Percentiles rank a stretch among this genome's conserved stretches.
These are phyloP conservation scores for Diphasiastrum complanatum DNA, from an alignment of 83 land plant genomes.

Conservation along the genomic window DNA sequence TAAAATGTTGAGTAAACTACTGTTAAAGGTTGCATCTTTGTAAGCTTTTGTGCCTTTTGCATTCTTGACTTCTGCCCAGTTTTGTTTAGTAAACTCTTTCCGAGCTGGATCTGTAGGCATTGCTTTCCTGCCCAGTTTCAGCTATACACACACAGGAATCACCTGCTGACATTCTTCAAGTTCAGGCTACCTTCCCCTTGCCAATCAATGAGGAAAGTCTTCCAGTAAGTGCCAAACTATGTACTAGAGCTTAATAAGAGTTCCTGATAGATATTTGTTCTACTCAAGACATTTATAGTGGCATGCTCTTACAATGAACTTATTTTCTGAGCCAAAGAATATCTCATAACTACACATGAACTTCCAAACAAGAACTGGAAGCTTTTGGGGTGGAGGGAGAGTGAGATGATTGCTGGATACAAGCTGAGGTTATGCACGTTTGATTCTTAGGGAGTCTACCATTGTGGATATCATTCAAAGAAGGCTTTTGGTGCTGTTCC, in stretches of 20 bases:
- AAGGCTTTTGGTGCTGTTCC: slow-evolving; percentile 30
- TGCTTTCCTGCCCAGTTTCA: slow-evolving; percentile 22
- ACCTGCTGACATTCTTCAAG: slow-evolving; percentile 17
- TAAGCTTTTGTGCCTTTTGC: too few relatives aligned
- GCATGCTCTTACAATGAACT: neutral
- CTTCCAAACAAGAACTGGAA: too few relatives aligned
- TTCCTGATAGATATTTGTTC: too few relatives aligned
- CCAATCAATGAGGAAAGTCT: slow-evolving; percentile 17
- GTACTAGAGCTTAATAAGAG: neutral
- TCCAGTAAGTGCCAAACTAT: slow-evolving; percentile 1
- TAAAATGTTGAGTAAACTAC: too few relatives aligned
- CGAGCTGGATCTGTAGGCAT: slow-evolving; percentile 11
- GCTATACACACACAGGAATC: slow-evolving; percentile 24
- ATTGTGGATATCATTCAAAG: slow-evolving; percentile 34
- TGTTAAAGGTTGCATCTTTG: too few relatives aligned
- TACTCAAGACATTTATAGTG: too few relatives aligned
- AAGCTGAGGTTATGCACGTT: neutral
- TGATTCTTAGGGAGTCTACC: slow-evolving; percentile 31
- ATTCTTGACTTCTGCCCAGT: too few relatives aligned
- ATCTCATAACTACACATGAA: too few relatives aligned
- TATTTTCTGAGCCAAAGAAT: too few relatives aligned
- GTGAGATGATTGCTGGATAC: too few relatives aligned
- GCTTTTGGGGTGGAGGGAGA: too few relatives aligned
- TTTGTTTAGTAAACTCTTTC: neutral
- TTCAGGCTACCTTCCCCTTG: slow-evolving; percentile 20